Conservation (phyloP, 148 eudicot genomes). For the Drosera capensis region DNA sequence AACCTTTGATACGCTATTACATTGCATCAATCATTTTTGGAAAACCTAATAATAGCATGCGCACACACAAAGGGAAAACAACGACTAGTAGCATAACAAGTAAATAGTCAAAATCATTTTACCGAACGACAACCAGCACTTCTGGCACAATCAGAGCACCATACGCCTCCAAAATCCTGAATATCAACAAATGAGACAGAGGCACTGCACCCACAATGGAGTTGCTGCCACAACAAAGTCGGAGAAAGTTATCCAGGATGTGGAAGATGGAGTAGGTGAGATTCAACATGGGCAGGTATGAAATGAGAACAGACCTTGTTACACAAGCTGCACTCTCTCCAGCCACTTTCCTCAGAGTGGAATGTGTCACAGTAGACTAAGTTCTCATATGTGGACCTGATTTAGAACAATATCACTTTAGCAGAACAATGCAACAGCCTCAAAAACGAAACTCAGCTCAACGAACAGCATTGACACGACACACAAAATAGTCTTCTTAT, state of each 20-base stretch:
- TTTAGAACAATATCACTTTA: slow-evolving; percentile 7
- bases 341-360: slow-evolving; percentile 73
- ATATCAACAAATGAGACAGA: slow-evolving; percentile 48
- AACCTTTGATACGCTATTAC: no score
- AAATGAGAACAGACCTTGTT: slow-evolving; percentile 42
- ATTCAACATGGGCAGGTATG: not conserved
- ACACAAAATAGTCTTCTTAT: no score
- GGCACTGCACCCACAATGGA: slow-evolving; percentile 94
- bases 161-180: slow-evolving; percentile 74
- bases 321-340: slow-evolving; percentile 91
- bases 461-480: no score
- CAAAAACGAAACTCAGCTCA: not conserved
- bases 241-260: slow-evolving; percentile 1
- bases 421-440: not conserved
- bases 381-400: slow-evolving; percentile 69
- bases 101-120: slow-evolving; percentile 11
- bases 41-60: no score
- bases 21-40: no score
- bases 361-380: slow-evolving; percentile 59
- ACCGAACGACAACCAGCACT: slow-evolving; percentile 26
- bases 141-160: slow-evolving; percentile 50
- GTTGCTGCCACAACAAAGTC: slow-evolving; percentile 31
- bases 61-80: no score
- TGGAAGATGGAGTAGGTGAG: not conserved
- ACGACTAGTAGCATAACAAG: not conserved